These are phyloP conservation scores for Coelastrella sp. DNA, from an alignment of 139 green algal genomes.

Conservation along the genomic window DNA sequence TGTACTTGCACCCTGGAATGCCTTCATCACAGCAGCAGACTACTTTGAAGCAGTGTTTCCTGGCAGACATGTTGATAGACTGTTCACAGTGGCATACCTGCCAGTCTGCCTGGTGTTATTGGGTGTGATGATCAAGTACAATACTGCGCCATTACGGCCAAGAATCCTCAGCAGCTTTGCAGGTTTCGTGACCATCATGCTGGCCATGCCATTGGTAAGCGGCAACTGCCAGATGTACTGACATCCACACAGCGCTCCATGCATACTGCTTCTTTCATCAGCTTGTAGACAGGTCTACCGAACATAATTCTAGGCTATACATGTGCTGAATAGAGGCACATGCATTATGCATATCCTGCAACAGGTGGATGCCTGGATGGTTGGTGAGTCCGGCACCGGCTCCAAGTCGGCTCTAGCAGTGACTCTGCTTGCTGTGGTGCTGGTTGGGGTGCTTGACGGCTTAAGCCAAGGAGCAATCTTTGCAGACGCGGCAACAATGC, in stretches of 20 bases:
- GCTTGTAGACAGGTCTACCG: too few relatives aligned
- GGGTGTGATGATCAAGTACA: conserved; percentile 23
- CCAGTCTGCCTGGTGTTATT: conserved; percentile 14
- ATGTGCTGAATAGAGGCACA: too few relatives aligned
- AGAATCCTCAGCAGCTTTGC: conserved; percentile 67
- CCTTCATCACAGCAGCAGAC: conserved; percentile 77
- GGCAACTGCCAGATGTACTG: too few relatives aligned
- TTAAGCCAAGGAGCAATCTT: conserved; percentile 81
- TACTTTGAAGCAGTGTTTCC: conserved; percentile 63
- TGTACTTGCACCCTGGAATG: conserved; percentile 82
- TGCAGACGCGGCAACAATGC: conserved; percentile 68
- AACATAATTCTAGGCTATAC: too few relatives aligned
- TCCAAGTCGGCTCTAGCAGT: conserved; percentile 16
- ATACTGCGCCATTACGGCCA: not conserved
- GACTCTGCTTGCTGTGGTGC: conserved; percentile 65
- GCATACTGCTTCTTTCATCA: too few relatives aligned
- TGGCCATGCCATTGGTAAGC: conserved; percentile 66
- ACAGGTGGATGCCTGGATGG: conserved; percentile 43
- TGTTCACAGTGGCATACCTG: conserved; percentile 66
- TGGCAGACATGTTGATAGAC: conserved; percentile 76
- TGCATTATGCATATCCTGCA: not conserved
- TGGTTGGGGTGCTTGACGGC: conserved; percentile 73
- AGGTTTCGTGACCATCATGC: conserved; percentile 65
- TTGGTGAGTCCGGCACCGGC: not conserved
- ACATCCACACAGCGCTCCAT: too few relatives aligned